Base-by-base conservation (phyloP, 768 basidiomycete species). In the Pisolithus tinctorius region DNA sequence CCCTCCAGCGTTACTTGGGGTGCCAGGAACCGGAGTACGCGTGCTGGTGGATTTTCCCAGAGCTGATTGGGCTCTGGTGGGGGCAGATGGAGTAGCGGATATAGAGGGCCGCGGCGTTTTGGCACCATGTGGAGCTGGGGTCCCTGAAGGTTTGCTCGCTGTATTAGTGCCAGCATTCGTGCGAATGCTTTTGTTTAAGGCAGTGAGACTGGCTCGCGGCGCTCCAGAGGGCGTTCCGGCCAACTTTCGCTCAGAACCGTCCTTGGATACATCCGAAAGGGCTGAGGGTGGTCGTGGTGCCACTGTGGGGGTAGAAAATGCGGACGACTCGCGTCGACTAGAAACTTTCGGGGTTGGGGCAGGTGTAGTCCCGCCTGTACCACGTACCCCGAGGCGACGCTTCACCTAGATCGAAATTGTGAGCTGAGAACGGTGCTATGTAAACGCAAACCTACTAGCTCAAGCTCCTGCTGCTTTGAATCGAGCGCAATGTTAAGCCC, bases 381-480 rank as follows among this genome's bases (percentile, higher is more conserved):
- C 78, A 46, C 77, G 76, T 14, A 80, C 74, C 20, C 78, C 79
- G 17, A 79, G 64, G 44, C 76, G 78, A 42, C 87, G 76, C 64
- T 90, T 90, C 36, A 85, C 68, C 84, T 86, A 58, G 31, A 47
- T 39, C 9, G 25, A 51, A 17, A 26, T 37, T n/a, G 36, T 25
- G 60, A 23, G 38, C 43, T 10, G 27, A 17, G 37, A 27, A 16
- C 54, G 1, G 5, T 52, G 23, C 16, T n/a, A n/a, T 8, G 9
- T 29, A 37, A 13, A 38, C 59, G 50, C 17, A 27, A 40, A 75
- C 81, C 48, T 53, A 96, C 93, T 66, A 94, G 63, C 63, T 95
- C 92, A 37, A 96, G 71, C 65, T 95, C 93, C 65, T 94, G 92
- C 61, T 96, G 93, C 69, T 96, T 96, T 25, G 91, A 84, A 67